A percentile compares a stretch with the other conserved stretches of the same genome.
Evolutionary conservation across 2,329 filamentous ascomycete species (phyloP).

Genomic region (Penicillium sp.): DNA sequence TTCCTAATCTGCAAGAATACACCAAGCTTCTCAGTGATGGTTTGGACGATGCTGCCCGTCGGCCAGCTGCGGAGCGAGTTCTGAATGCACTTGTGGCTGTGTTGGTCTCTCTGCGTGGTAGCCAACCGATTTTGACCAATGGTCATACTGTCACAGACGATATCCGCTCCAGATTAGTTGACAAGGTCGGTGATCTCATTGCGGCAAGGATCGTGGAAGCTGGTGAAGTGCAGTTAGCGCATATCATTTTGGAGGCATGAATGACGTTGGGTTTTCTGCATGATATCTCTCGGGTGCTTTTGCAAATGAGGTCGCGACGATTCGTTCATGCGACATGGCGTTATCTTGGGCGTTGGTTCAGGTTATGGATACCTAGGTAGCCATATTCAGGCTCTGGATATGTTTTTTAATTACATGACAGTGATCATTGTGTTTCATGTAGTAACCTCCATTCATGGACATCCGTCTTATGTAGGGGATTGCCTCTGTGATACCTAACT

Average conservation of each 20-base stretch:
- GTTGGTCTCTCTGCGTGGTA: slow-evolving; percentile 53
- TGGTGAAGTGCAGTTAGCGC: slow-evolving; percentile 41
- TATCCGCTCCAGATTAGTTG: slow-evolving; percentile 35
- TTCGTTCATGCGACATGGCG: slow-evolving; percentile 11
- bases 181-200: slow-evolving; percentile 44
- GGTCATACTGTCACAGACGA: slow-evolving; percentile 40
- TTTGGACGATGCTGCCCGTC: slow-evolving; percentile 49
- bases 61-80: slow-evolving; percentile 60
- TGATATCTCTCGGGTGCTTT: background rate
- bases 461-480: background rate
- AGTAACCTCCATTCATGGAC: background rate
- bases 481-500: background rate
- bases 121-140: slow-evolving; percentile 41
- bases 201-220: slow-evolving; percentile 42
- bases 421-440: background rate
- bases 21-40: slow-evolving; percentile 59
- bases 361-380: slow-evolving; percentile 3
- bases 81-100: slow-evolving; percentile 56
- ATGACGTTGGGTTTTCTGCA: background rate
- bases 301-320: background rate
- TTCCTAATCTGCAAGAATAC: slow-evolving; percentile 65
- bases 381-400: background rate
- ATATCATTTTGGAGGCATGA: slow-evolving; percentile 36
- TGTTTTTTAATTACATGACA: background rate
- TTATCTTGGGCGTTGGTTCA: slow-evolving; percentile 15